Evolutionary conservation across 2,329 filamentous ascomycete species (phyloP).

Genomic region (Ophiostoma sp.): DNA sequence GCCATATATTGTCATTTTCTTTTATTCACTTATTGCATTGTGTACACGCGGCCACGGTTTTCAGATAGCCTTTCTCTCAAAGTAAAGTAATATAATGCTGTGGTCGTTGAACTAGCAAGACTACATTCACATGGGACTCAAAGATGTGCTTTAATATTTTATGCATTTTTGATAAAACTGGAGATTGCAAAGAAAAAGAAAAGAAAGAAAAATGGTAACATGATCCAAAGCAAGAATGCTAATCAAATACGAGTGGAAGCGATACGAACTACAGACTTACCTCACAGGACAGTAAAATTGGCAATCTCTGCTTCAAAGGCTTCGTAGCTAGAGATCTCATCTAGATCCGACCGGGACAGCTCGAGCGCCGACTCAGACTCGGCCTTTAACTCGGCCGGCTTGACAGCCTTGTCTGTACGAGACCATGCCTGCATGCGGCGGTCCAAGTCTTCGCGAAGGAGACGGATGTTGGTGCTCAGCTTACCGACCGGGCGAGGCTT

Average conservation of each 20-base stretch:
- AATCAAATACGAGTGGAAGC: background rate
- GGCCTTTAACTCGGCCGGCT: background rate
- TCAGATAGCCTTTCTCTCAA: no score
- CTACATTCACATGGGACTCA: no score
- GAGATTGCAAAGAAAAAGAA: background rate
- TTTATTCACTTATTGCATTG: background rate
- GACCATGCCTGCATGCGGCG: constrained; percentile 18
- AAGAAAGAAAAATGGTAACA: background rate
- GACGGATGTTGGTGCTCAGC: constrained; percentile 21
- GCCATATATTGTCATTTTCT: background rate
- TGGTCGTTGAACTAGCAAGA: no score
- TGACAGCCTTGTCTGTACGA: background rate
- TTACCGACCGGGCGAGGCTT: background rate
- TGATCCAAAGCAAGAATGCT: background rate
- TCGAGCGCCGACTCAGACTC: background rate
- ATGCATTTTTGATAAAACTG: background rate
- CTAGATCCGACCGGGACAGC: background rate
- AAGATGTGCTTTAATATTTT: no score
- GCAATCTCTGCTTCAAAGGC: background rate
- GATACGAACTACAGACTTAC: background rate
- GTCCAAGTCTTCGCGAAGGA: constrained; percentile 21
- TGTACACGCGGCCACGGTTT: no score
- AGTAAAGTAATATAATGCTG: no score
- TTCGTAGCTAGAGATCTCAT: background rate
- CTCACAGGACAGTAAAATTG: background rate